phyloP scores from a whole-genome alignment of 2,329 filamentous ascomycete genomes.

The Neobulgaria alba region DNA sequence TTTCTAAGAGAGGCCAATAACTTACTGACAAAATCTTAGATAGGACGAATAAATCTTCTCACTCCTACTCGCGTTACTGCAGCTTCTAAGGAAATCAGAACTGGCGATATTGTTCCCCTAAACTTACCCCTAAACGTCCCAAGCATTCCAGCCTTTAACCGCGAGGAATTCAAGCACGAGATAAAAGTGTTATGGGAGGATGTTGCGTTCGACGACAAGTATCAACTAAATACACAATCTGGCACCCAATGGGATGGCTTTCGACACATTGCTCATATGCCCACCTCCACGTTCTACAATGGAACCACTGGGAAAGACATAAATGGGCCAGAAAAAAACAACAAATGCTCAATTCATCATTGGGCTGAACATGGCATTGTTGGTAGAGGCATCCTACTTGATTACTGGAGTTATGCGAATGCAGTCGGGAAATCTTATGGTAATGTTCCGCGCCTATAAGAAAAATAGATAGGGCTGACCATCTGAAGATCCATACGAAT shows the following conservation, averaged over 20 bases:
- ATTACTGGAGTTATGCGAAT: slow-evolving; percentile 39
- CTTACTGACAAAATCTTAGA: slow-evolving; percentile 16
- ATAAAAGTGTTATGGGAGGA: slow-evolving; percentile 22
- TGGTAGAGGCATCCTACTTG: slow-evolving; percentile 45
- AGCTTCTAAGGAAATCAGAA: slow-evolving; percentile 34
- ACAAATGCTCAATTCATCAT: slow-evolving; percentile 27
- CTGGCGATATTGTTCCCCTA: slow-evolving; percentile 32
- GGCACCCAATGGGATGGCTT: slow-evolving; percentile 51
- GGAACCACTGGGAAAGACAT: slow-evolving; percentile 23
- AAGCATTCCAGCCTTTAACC: slow-evolving; percentile 30
- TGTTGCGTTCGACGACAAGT: slow-evolving; percentile 50
- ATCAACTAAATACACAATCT: slow-evolving; percentile 49
- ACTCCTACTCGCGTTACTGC: slow-evolving; percentile 35
- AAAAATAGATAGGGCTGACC: not conserved
- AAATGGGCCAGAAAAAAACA: slow-evolving; percentile 17
- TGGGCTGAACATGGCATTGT: slow-evolving; percentile 39
- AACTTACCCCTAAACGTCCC: slow-evolving; percentile 26
- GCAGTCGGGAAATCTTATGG: slow-evolving; percentile 31
- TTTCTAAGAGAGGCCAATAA: not conserved
- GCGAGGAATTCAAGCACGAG: slow-evolving; percentile 29
- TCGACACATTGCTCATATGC: slow-evolving; percentile 32
- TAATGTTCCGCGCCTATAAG: not conserved
- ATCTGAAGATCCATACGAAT: slow-evolving; percentile 23
- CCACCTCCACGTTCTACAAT: slow-evolving; percentile 24
- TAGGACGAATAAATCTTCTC: slow-evolving; percentile 39